Percentiles rank a stretch among this genome's conserved stretches.
Evolutionary conservation across 495 filamentous ascomycete species (phyloP).

Genomic region (Talaromyces ruber): DNA sequence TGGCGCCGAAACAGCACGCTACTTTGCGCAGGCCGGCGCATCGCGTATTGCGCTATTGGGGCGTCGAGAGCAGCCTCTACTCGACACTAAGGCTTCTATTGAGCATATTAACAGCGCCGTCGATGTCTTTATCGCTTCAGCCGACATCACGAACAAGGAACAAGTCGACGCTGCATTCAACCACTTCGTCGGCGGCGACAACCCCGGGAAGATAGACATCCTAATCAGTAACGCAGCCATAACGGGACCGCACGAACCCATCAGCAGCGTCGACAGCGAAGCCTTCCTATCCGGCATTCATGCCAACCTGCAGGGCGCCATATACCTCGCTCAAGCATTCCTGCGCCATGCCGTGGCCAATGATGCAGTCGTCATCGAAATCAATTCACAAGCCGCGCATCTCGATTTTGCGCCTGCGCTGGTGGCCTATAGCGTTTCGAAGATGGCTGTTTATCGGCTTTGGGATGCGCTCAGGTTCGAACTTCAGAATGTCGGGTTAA

Average conservation of each 20-base stretch:
- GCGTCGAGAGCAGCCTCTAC: constrained; percentile 22
- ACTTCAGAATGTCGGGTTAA: constrained; percentile 21
- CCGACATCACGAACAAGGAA: constrained; percentile 31
- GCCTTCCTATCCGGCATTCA: constrained; percentile 24
- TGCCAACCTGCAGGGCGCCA: constrained; percentile 26
- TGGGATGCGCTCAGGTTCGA: constrained; percentile 23
- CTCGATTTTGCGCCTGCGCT: constrained; percentile 21
- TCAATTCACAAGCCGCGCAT: constrained; percentile 28
- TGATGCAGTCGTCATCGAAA: constrained; percentile 28
- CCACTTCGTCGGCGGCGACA: constrained; percentile 9
- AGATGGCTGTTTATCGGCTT: constrained; percentile 31
- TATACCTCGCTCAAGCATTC: constrained; percentile 31
- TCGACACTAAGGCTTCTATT: constrained; percentile 20
- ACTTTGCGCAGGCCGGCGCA: constrained; percentile 37
- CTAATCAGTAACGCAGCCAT: constrained; percentile 19
- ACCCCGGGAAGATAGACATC: constrained; percentile 17
- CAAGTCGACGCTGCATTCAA: constrained; percentile 29
- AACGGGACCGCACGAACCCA: constrained; percentile 19
- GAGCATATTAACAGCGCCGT: constrained; percentile 12
- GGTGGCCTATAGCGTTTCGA: constrained; percentile 29
- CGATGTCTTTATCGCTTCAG: constrained; percentile 18
- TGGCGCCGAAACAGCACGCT: constrained; percentile 29
- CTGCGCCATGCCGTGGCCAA: constrained; percentile 20
- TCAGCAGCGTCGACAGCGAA: constrained; percentile 19
- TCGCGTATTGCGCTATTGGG: constrained; percentile 25